Base-by-base conservation (phyloP, 2,329 filamentous ascomycete genomes). In the Orbilia brochopaga region DNA sequence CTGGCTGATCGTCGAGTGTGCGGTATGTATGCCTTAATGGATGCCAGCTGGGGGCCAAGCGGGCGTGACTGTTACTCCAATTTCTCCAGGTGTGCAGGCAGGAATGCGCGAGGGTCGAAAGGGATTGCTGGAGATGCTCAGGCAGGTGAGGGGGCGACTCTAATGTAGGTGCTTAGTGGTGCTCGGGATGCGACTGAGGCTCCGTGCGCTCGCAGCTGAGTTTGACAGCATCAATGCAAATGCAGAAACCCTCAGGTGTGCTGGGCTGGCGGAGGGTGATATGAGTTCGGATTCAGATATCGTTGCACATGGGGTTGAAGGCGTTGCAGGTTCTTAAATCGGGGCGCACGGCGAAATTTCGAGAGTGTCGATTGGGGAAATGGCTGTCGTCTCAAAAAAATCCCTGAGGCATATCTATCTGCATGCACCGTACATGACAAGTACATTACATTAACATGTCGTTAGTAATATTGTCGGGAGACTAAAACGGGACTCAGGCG, bases 351-450 rank as follows among this genome's bases (percentile, higher is more conserved):
- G 19, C 15, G 17, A 54, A 50, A 55, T 46, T 56, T 70, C 24
- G 54, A 59, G 35, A 40, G 37, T 46, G 50, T 63, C 59, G 59
- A 62, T 60, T 64, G 59, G 21, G 53, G 54, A 44, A 44, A 42
- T 59, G 11, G 27, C 53, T 17, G 37, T 58, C 48, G 58, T 50
- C 24, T 69, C 37, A 64, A 60, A 63, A 52, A 52, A 60, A 37
- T 50, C 55, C 51, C 55, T 65, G 60, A 61, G 60, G 60, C 60
- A 57, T 65, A 61, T 60, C 60, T 60, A 70, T 60, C 53, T 52
- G 59, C 60, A 44, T 51, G 30, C 27, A 27, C 40, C 40, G 40
- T 19, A 48, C 44, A 48, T 19, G 44, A 48, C 44, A 48, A 48
- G 44, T 19, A 48, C 44, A 48, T 48, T 53, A 53, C 50, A 63